Evolutionary conservation across 495 filamentous ascomycete genomes (phyloP), one percentile per base, ranked within the genome.

Genomic region (Penicillium riverlandense): DNA sequence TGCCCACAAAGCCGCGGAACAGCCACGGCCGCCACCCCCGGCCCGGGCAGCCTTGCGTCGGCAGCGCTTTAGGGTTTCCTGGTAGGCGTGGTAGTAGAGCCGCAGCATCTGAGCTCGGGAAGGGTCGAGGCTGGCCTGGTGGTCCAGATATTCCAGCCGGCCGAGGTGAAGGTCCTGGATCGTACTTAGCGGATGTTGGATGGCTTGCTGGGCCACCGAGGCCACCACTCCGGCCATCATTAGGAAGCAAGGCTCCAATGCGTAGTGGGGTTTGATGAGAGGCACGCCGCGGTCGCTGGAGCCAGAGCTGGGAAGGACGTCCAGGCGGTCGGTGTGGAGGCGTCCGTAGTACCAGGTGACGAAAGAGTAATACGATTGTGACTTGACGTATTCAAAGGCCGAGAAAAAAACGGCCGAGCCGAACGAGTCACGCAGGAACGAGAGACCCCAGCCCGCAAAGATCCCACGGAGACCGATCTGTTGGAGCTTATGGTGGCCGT

Each of bases 381-480:
- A 82, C 59, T 96, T 95, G 52, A 94, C 67, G 40, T 80, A 90
- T 64, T 96, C 90, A 52, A 96, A 96, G 1, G 77, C 78, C 29
- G 80, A 77, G 63, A 96, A 96, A 69, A 95, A 96, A 11, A 87
- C 62, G 8, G 82, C 90, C 53, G 81, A 85, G 1, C 90, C 90
- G 27, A 92, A 66, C 11, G 86, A 78, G 58, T 96, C 90, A 53
- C 90, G 90, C 22, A 88, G 12, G 37, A 94, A 81, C 0, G 82
- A 85, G 7, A 96, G 65, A 11, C 77, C 69, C 79, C 80, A 95
- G 13, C 90, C 90, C 0, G 87, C 85, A 58, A 91, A 91, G 10
- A 95, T 76, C 3, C 90, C 89, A 27, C 84, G 78, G 1, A 80
- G 47, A 10, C 90, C 90, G 49, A 96, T 95, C 40, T 88, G 82